Evolutionary conservation across 108 stramenopile genomes (phyloP).

Genomic region (Chaetoceros tenuissimus): DNA sequence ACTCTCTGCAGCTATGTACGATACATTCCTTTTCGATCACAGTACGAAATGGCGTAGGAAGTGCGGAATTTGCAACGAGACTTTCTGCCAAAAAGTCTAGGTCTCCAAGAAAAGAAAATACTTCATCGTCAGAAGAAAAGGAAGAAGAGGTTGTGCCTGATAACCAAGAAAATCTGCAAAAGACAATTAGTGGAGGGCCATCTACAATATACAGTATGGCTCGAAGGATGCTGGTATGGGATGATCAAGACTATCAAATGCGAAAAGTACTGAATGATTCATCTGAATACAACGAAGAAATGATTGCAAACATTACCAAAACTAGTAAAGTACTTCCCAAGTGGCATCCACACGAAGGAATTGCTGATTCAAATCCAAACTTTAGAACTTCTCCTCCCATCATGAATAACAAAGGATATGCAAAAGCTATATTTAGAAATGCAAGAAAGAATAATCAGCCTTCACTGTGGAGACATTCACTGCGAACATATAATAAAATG

Average conservation of each 20-base stretch:
- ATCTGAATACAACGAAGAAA: slow-evolving; percentile 1
- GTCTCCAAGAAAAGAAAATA: too few relatives aligned
- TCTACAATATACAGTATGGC: slow-evolving; percentile 71
- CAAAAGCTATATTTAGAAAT: slow-evolving; percentile 57
- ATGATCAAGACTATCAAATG: slow-evolving; percentile 24
- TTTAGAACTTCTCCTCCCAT: slow-evolving; percentile 59
- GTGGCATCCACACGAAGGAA: slow-evolving; percentile 57
- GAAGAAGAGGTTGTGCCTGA: too few relatives aligned
- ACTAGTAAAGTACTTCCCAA: slow-evolving; percentile 16
- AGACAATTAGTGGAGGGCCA: slow-evolving; percentile 48
- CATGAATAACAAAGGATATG: slow-evolving; percentile 75
- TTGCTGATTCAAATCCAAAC: slow-evolving; percentile 57
- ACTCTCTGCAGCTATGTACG: too few relatives aligned
- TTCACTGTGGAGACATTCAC: slow-evolving; percentile 56
- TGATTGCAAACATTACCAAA: not conserved
- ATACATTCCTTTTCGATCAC: too few relatives aligned
- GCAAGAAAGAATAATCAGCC: slow-evolving; percentile 70
- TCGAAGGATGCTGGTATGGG: slow-evolving; percentile 48
- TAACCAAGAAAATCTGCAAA: not conserved
- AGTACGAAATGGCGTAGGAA: too few relatives aligned
- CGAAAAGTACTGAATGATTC: slow-evolving; percentile 24
- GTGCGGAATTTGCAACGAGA: too few relatives aligned
- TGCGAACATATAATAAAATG: slow-evolving; percentile 70
- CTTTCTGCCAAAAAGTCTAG: too few relatives aligned
- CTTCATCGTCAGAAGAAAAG: too few relatives aligned